Conservation (phyloP, 2,329 filamentous ascomycete species). For the Penicillium sp. region DNA sequence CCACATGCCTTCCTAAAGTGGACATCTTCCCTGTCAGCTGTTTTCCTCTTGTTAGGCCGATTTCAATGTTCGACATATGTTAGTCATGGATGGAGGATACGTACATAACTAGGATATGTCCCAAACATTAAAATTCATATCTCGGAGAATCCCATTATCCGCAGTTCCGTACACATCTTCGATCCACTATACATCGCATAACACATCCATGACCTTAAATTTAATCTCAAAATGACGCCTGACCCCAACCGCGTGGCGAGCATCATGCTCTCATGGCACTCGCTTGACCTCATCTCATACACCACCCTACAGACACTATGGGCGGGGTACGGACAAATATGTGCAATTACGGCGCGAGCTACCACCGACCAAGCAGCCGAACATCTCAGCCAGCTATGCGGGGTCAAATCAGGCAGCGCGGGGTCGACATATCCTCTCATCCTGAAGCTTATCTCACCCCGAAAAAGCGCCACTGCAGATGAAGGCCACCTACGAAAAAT, state of each 20-base stretch:
- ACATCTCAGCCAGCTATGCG: slow-evolving; percentile 22
- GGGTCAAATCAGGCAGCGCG: slow-evolving; percentile 12
- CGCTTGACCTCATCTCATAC: slow-evolving; percentile 30
- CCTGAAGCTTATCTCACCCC: slow-evolving; percentile 59
- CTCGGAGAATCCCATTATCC: neutral
- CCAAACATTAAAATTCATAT: no score
- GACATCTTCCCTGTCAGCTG: no score
- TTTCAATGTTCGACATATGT: no score
- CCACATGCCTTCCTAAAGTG: no score
- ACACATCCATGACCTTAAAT: no score
- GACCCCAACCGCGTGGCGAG: slow-evolving; percentile 22
- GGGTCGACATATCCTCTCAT: slow-evolving; percentile 43
- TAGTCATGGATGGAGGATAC: no score
- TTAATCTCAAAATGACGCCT: neutral
- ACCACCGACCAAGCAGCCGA: slow-evolving; percentile 23
- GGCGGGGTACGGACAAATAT: slow-evolving; percentile 56
- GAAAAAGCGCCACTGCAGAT: slow-evolving; percentile 35
- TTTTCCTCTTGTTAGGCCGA: no score
- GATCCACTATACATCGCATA: neutral
- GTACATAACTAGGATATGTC: no score
- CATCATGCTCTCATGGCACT: slow-evolving; percentile 29
- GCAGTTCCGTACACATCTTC: neutral
- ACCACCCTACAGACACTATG: slow-evolving; percentile 44
- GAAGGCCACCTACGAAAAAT: slow-evolving; percentile 66
- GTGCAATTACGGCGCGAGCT: slow-evolving; percentile 50